Percentiles rank a stretch among this genome's conserved stretches.
phyloP scores from a whole-genome alignment of 2,329 filamentous ascomycete genomes.

The Helminthosporium solani region DNA sequence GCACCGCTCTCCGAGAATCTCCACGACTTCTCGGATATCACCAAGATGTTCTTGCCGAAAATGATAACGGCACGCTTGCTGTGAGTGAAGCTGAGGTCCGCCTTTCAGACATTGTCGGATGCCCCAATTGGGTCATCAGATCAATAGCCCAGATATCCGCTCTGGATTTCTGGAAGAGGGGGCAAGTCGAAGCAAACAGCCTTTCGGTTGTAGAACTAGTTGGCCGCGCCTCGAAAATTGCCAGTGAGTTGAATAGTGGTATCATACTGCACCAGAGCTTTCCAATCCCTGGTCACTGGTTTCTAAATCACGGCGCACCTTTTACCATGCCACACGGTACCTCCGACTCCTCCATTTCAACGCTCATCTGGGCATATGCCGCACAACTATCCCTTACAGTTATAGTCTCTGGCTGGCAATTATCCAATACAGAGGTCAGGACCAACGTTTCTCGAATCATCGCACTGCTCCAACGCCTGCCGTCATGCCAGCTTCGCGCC shows the following conservation, averaged over 20 bases:
- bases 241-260: conserved; percentile 4
- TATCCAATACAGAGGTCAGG: conserved; percentile 4
- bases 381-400: conserved; percentile 11
- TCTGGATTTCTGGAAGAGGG: conserved; percentile 7
- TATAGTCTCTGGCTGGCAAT: conserved; percentile 11
- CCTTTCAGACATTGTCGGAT: conserved; percentile 16
- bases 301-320: not conserved
- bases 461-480: conserved; percentile 4
- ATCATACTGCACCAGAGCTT: conserved; percentile 4
- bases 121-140: conserved; percentile 14
- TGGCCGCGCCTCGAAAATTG: conserved; percentile 6
- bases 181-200: not conserved
- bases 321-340: not conserved
- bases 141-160: conserved; percentile 11
- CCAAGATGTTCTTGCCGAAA: conserved; percentile 5
- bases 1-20: conserved; percentile 7
- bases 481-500: conserved; percentile 9
- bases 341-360: conserved; percentile 2
- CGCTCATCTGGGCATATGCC: conserved; percentile 14
- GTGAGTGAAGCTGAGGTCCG: conserved; percentile 12
- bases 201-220: conserved; percentile 9
- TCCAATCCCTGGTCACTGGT: too few relatives aligned
- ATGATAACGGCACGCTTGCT: conserved; percentile 6
- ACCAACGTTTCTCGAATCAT: conserved; percentile 6
- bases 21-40: conserved; percentile 11